phyloP scores from a whole-genome alignment of 2,329 filamentous ascomycete species.

The Neofusicoccum cordaticola region DNA sequence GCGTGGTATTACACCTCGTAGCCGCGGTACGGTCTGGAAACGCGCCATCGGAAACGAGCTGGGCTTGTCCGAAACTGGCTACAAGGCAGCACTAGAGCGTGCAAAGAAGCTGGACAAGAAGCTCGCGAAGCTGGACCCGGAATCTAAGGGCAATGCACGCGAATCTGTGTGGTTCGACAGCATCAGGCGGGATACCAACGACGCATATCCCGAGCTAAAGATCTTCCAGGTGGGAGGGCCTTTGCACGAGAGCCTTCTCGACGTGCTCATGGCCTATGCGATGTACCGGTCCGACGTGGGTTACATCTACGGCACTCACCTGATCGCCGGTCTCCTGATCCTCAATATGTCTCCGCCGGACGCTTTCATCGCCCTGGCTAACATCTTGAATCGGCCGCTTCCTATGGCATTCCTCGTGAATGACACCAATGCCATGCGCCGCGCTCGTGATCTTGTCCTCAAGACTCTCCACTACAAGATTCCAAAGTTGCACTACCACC shows the following conservation, averaged over 20 bases:
- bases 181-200: conserved; percentile 63
- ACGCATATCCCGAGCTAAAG: conserved; percentile 68
- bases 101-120: conserved; percentile 62
- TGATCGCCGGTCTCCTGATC: conserved; percentile 69
- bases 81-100: conserved; percentile 66
- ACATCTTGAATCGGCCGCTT: conserved; percentile 72
- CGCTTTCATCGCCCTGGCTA: conserved; percentile 70
- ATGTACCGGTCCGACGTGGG: conserved; percentile 82
- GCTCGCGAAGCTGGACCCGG: conserved; percentile 45
- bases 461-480: conserved; percentile 65
- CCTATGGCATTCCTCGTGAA: conserved; percentile 72
- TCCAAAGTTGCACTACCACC: conserved; percentile 61
- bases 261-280: conserved; percentile 74
- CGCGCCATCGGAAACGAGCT: conserved; percentile 72
- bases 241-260: conserved; percentile 64
- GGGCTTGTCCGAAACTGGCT: conserved; percentile 64
- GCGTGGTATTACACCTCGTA: conserved; percentile 70
- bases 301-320: conserved; percentile 71
- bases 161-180: conserved; percentile 61
- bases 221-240: conserved; percentile 69
- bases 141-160: conserved; percentile 48
- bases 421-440: conserved; percentile 66
- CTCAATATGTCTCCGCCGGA: conserved; percentile 66
- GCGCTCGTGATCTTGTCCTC: conserved; percentile 67
- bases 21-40: conserved; percentile 67